These are phyloP conservation scores for Rhodocollybia butyracea DNA, from an alignment of 768 basidiomycete genomes.

Conservation along the genomic window DNA sequence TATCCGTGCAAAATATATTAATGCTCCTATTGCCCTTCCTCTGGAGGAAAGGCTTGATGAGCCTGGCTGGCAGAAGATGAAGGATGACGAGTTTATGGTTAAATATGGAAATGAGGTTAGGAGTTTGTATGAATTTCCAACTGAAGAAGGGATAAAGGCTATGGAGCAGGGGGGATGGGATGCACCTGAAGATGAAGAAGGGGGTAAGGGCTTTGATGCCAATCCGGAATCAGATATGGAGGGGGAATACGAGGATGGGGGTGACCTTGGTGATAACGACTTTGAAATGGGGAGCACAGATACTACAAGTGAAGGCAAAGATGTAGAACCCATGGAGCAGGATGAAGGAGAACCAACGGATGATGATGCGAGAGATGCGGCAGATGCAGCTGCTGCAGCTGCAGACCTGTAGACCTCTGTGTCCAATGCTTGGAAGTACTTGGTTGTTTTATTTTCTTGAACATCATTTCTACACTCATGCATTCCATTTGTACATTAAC, in stretches of 20 bases:
- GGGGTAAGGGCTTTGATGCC: background rate
- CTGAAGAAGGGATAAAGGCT: conserved; percentile 15
- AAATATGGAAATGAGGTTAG: conserved; percentile 20
- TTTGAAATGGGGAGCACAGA: background rate
- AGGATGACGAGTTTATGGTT: conserved; percentile 16
- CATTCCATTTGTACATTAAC: too few species aligned
- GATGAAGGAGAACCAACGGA: too few species aligned
- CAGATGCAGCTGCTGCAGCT: too few species aligned
- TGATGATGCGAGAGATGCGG: too few species aligned
- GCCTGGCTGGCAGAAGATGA: conserved; percentile 17
- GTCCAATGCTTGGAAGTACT: too few species aligned
- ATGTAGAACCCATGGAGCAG: too few species aligned
- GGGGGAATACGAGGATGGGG: background rate
- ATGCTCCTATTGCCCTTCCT: conserved; percentile 15
- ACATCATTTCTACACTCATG: too few species aligned
- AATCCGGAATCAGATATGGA: background rate
- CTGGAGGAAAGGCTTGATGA: conserved; percentile 6
- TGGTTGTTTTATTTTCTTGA: too few species aligned
- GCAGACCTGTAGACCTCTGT: too few species aligned
- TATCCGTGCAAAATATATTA: conserved; percentile 12
- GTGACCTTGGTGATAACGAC: background rate
- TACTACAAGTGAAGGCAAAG: background rate
- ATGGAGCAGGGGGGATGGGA: background rate
- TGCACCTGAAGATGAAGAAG: conserved; percentile 16
- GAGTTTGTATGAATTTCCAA: conserved; percentile 17